Conservation (phyloP, 2,329 filamentous ascomycete species). For the Piedraia hortae region DNA sequence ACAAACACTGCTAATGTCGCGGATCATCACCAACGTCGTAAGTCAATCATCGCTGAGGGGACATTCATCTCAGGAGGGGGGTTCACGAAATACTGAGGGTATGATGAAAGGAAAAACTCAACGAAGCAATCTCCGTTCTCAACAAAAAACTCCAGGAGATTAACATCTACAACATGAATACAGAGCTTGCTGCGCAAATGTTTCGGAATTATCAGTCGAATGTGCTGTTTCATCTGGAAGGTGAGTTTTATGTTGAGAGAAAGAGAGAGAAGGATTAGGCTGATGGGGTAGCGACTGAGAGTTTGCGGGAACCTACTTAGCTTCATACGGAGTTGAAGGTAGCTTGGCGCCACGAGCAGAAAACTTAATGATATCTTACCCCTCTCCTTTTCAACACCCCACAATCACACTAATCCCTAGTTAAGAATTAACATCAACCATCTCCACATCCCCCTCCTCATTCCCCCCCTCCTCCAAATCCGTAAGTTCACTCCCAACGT, state of each 20-base stretch:
- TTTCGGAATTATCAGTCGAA: slow-evolving; percentile 99
- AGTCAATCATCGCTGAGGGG: slow-evolving; percentile 15
- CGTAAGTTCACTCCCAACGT: slow-evolving; percentile 27
- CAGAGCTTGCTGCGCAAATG: slow-evolving; percentile 94
- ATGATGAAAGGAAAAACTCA: slow-evolving; percentile 50
- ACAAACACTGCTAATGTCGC: slow-evolving; percentile 73
- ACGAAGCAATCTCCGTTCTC: slow-evolving; percentile 74
- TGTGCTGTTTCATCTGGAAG: slow-evolving; percentile 88
- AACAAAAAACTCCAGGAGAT: slow-evolving; percentile 93
- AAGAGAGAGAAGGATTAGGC: neutral
- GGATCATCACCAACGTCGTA: slow-evolving; percentile 95
- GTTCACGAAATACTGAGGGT: neutral
- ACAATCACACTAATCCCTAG: too few species aligned
- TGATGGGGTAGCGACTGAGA: slow-evolving; percentile 3
- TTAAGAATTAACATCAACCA: too few species aligned
- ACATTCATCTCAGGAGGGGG: too few species aligned
- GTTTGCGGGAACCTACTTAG: slow-evolving; percentile 3
- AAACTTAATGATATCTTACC: too few species aligned
- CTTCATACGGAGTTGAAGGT: too few species aligned
- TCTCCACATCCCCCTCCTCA: too few species aligned
- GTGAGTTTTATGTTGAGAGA: slow-evolving; percentile 21
- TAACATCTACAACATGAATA: slow-evolving; percentile 97
- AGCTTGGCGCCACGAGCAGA: too few species aligned
- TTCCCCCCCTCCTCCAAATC: slow-evolving; percentile 19
- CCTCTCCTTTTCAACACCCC: too few species aligned